Conservation (phyloP, 129 eudicot genomes). For the Logfia minima region DNA sequence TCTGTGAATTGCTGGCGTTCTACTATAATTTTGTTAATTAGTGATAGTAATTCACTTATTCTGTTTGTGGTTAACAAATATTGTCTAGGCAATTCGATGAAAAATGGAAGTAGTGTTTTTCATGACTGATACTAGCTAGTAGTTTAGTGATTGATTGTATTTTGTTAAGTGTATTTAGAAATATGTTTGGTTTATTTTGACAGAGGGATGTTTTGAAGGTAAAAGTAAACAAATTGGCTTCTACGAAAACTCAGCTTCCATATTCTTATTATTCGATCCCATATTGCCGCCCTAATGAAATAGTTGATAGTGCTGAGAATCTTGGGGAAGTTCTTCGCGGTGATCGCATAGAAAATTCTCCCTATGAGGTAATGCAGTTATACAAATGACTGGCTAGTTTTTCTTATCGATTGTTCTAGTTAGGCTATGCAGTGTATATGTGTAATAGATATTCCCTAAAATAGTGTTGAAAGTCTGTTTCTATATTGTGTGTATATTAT, state of each 20-base stretch:
- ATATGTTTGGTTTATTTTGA: not conserved
- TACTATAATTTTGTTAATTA: no score
- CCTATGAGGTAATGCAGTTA: conserved; percentile 39
- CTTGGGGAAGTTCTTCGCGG: conserved; percentile 56
- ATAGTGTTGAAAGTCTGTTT: no score
- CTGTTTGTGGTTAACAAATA: no score
- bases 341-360: conserved; percentile 53
- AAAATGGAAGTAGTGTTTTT: no score
- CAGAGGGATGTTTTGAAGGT: conserved; percentile 55
- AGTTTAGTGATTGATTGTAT: not conserved
- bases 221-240: conserved; percentile 57
- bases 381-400: not conserved
- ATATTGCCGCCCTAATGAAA: conserved; percentile 42
- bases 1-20: no score
- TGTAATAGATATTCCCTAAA: not conserved
- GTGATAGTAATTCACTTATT: no score
- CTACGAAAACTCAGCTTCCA: conserved; percentile 52
- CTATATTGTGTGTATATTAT: no score
- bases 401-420: not conserved
- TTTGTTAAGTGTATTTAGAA: not conserved
- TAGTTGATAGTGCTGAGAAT: conserved; percentile 43
- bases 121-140: not conserved
- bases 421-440: not conserved
- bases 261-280: conserved; percentile 53
- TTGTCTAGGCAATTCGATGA: no score